Evolutionary conservation across 495 filamentous ascomycete genomes (phyloP), one percentile per base, ranked within the genome.

Genomic region (Penicillium cosmopolitanum): DNA sequence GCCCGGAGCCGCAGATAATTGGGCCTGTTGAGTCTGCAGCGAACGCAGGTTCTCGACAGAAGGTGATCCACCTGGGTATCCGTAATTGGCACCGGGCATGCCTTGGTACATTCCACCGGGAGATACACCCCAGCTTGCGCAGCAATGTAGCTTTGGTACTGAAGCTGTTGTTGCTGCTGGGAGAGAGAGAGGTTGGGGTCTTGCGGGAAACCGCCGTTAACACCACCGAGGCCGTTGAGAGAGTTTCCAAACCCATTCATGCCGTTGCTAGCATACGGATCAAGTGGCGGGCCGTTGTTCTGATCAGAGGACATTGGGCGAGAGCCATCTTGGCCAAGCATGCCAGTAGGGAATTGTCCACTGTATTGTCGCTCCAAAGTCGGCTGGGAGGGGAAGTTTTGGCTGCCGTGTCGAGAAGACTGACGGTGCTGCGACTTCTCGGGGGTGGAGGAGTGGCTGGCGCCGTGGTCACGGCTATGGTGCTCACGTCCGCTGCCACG

Each of bases 391-490:
- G 74, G 72, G 54, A 78, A 78, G 56, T 73, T 77, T 8, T 71
- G 61, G 54, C 74, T 72, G 54, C 74, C 72, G 16, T 83, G 82
- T 9, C 77, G 80, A 48, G 81, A 80, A 6, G 68, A 71, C 19
- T 82, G 74, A 28, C 82, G 80, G 52, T 78, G 79, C 46, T 80
- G 77, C 23, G 82, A 71, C 53, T 82, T 80, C 35, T 79, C 76
- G 3, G 73, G 67, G 54, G 71, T 76, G 48, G 73, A 66, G 1
- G 59, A 61, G 57, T 73, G 74, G 23, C 75, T 68, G 23, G 66
- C 70, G n/a, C 76, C 72, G 51, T 75, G 74, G 18, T 80, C 77
- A 21, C 77, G 73, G 44, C 66, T 67, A 57, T 78, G 75, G 50
- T 77, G 74, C 8, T 84, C 79, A 16, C 79, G 77, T 28, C 76